Base-by-base conservation (phyloP, 495 filamentous ascomycete genomes). In the Rusavskia elegans region DNA sequence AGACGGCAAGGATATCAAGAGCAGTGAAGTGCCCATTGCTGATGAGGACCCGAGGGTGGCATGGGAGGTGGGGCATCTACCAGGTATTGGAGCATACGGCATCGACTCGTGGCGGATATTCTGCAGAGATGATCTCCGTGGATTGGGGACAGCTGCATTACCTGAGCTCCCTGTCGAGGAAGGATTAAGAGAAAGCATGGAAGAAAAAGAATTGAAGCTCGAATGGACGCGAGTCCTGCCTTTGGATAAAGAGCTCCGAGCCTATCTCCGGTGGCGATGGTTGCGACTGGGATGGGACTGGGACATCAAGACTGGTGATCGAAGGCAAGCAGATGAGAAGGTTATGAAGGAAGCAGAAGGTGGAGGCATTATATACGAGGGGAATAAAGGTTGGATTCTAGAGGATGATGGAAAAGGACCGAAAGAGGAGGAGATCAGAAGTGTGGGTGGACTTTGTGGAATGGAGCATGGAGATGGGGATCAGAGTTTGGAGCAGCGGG, bases 81-180 rank as follows among this genome's bases (percentile, higher is more conserved):
- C 89, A 0, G 82, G 85, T n/a, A 66, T 80, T 7, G 90, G 92
- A 2, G 75, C 80, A 1, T 97, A 97, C 64, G 85, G 89, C 0
- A 66, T 94, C 37, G 90, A 97, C 64, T 87, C 82, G 54, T 97
- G 88, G 87, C 76, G 92, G 4, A 95, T 96, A 51, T 96, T 96
- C 63, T 94, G 87, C 59, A 75, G 90, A 1, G 90, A 97, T 64
- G 72, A 73, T 44, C 62, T 95, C 30, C 71, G 88, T 2, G 81
- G 77, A 0, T 53, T 77, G 60, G 25, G 49, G 0, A 54, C 52
- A 16, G 44, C 44, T 46, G 21, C 5, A 11, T 46, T 46, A 11
- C 44, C 44, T 3, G 44, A 17, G 9, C 44, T 46, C 11, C 5
- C 21, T 23, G 44, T 16, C 23, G 21, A 23, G 13, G 54, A 65